Evolutionary conservation across 495 filamentous ascomycete species (phyloP), one percentile per base, ranked within the genome.

Genomic region (Aspergillus sclerotioniger): DNA sequence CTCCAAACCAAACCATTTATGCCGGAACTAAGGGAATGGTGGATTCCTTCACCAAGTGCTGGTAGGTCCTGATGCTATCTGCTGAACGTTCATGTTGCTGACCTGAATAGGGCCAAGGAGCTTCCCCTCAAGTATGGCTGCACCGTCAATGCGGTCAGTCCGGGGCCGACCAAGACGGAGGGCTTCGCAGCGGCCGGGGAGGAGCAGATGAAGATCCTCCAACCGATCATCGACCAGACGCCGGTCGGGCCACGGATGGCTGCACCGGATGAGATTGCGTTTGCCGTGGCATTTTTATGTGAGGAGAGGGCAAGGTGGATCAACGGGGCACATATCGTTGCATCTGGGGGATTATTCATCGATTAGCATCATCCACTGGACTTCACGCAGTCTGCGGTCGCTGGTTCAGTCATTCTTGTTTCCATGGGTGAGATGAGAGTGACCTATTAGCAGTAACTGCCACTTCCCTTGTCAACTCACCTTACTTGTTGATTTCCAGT

Each of bases 281-380:
- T 59, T 66, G 73, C 71, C 8, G 73, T 77, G 37, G 62, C 47
- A 5, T 69, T 74, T 51, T 51, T 77, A 13, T 72, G 70, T 21
- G 64, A 71, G 56, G 67, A 71, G 17, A 56, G 67, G 53, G 73
- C 73, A 19, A 67, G 74, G 25, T 77, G 74, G 74, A 64, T 77
- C 8, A 76, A 75, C 58, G 74, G 74, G 10, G 51, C 61, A 10
- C 64, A 76, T 65, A 19, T 77, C 28, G 63, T 65, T 60, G 72
- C 69, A 31, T 68, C 64, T 44, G 71, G 74, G 10, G 74, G 74
- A 1, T 56, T 74, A 46, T 73, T 67, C 29, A 58, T 62, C 55
- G 62, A 67, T 59, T 61, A 56, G 43, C 37, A 15, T 41, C 6
- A 6, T 41, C 37, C 37, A n/a, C n/a, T n/a, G n/a, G 0, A 13